Conservation (phyloP, 805 yeast genomes). For the Saturnispora serradocipensis region DNA sequence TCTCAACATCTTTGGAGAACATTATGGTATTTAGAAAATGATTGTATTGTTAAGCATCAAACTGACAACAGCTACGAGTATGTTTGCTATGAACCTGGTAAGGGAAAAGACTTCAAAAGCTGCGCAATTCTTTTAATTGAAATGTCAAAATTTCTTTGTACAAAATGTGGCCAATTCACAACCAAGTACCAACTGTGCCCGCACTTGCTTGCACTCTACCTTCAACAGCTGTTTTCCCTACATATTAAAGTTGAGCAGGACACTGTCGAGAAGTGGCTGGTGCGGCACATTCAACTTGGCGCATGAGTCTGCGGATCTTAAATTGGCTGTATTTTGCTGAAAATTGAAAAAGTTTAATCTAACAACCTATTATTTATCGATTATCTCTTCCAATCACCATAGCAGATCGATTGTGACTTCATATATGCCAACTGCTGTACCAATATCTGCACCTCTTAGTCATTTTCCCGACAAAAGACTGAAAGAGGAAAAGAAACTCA, state of each 20-base stretch:
- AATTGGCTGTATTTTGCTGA: neutral
- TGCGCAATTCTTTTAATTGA: neutral
- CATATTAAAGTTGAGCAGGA: neutral
- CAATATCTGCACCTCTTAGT: neutral
- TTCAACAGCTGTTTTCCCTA: neutral
- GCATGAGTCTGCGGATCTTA: neutral
- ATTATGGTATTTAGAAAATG: neutral
- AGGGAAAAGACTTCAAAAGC: neutral
- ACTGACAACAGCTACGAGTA: neutral
- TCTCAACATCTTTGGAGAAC: conserved; percentile 1
- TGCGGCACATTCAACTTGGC: neutral
- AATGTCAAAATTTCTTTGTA: neutral
- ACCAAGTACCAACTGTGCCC: neutral
- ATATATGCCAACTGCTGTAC: neutral
- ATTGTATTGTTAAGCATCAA: neutral
- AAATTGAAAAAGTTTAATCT: neutral
- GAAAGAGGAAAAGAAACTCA: neutral
- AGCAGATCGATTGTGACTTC: neutral
- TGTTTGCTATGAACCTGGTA: neutral
- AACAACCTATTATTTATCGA: no score
- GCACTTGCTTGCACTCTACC: neutral
- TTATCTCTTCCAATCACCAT: neutral
- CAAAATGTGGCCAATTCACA: neutral
- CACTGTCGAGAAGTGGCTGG: neutral
- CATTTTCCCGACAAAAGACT: neutral